phyloP scores from a whole-genome alignment of 192 early-diverging fungal species.

The Ramicandelaber brevisporus region DNA sequence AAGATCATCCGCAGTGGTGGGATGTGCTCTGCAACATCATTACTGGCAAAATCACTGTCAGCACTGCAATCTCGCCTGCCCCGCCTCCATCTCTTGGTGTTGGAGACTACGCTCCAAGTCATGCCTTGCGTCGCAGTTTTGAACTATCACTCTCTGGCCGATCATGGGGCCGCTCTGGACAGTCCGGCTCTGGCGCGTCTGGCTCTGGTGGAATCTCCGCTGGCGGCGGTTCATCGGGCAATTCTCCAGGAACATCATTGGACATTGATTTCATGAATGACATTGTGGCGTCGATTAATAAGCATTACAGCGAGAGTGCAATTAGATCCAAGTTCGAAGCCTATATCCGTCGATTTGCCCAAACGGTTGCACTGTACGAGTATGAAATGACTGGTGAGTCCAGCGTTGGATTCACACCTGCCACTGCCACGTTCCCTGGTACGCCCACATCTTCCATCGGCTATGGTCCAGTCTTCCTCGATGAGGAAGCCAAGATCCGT shows the following conservation, averaged over 20 bases:
- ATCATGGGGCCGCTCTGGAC: no score
- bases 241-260: no score
- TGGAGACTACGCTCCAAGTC: slow-evolving; percentile 6
- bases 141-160: no score
- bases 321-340: slow-evolving; percentile 73
- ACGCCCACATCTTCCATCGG: slow-evolving; percentile 22
- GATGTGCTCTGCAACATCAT: slow-evolving; percentile 89
- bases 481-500: slow-evolving; percentile 29
- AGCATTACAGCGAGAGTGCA: slow-evolving; percentile 63
- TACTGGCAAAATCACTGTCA: slow-evolving; percentile 81
- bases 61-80: slow-evolving; percentile 24
- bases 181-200: no score
- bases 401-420: slow-evolving; percentile 20
- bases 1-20: slow-evolving; percentile 83
- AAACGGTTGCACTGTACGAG: slow-evolving; percentile 53
- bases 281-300: slow-evolving; percentile 52
- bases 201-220: no score
- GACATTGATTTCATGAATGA: no score
- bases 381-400: slow-evolving; percentile 32
- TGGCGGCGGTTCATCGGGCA: no score
- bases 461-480: slow-evolving; percentile 39
- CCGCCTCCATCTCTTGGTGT: background rate
- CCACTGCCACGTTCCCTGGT: slow-evolving; percentile 15
- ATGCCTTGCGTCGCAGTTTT: slow-evolving; percentile 15
- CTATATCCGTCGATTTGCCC: slow-evolving; percentile 62